Evolutionary conservation across 2,329 filamentous ascomycete species (phyloP).

Genomic region (Aspergillus aculeatus): DNA sequence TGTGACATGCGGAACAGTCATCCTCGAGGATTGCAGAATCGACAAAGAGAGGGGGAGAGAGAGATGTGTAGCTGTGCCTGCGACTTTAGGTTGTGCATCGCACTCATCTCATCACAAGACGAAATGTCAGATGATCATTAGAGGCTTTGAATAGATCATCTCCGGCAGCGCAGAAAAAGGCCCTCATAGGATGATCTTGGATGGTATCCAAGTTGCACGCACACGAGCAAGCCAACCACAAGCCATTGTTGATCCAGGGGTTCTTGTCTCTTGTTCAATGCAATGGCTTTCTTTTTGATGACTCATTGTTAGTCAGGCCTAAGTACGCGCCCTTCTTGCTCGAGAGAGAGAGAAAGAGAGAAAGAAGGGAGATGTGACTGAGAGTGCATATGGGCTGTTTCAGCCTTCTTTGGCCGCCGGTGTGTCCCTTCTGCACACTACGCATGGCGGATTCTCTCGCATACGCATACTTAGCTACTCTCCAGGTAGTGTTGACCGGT

Average conservation of each 20-base stretch:
- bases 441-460: not conserved
- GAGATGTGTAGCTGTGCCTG: not conserved
- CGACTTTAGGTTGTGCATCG: not conserved
- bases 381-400: slow-evolving; percentile 16
- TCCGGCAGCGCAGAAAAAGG: not conserved
- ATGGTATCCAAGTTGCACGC: not conserved
- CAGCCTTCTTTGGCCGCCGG: slow-evolving; percentile 7
- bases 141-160: not conserved
- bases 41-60: not conserved
- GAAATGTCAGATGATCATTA: not conserved
- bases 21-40: not conserved
- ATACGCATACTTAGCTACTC: too few relatives aligned
- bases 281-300: not conserved
- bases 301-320: slow-evolving; percentile 1
- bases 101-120: not conserved
- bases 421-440: not conserved
- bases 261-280: not conserved
- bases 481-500: too few relatives aligned
- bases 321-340: not conserved
- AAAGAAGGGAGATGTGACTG: slow-evolving; percentile 10
- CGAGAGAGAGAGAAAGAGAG: not conserved
- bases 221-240: not conserved
- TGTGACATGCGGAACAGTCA: not conserved
- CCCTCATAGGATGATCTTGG: not conserved
- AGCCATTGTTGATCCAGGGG: not conserved